Conservation (phyloP, 768 basidiomycete species). For the Rhizopogon salebrosus region DNA sequence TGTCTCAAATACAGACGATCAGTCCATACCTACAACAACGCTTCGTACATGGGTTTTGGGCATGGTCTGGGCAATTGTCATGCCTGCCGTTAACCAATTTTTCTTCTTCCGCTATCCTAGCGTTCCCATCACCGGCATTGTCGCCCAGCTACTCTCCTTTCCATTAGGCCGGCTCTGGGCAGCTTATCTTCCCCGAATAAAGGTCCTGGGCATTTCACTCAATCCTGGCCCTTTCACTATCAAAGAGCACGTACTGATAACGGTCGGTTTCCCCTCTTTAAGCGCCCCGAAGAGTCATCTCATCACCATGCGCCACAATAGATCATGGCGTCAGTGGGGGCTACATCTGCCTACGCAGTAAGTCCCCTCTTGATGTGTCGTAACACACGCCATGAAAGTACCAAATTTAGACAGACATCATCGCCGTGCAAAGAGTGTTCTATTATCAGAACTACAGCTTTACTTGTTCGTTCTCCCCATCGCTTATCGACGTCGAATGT, state of each 20-base stretch:
- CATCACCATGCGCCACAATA: constrained; percentile 20
- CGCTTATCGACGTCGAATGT: neutral
- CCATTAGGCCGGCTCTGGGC: constrained; percentile 62
- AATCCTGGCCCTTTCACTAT: constrained; percentile 77
- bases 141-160: constrained; percentile 68
- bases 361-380: constrained; percentile 13
- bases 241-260: constrained; percentile 71
- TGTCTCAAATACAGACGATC: constrained; percentile 69
- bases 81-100: constrained; percentile 67
- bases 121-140: constrained; percentile 56
- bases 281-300: constrained; percentile 28
- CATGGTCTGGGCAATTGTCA: constrained; percentile 59
- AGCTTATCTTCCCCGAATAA: constrained; percentile 45
- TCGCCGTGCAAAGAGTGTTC: constrained; percentile 72
- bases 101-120: constrained; percentile 74
- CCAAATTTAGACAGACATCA: constrained; percentile 49
- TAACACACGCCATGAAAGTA: neutral
- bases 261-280: constrained; percentile 34
- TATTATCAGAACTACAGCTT: constrained; percentile 62
- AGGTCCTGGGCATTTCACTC: constrained; percentile 53
- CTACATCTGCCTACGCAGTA: constrained; percentile 57
- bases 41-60: constrained; percentile 73
- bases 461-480: constrained; percentile 38
- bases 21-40: constrained; percentile 54
- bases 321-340: constrained; percentile 56